phyloP scores from a whole-genome alignment of 129 eudicot genomes.

The Centella asiatica region DNA sequence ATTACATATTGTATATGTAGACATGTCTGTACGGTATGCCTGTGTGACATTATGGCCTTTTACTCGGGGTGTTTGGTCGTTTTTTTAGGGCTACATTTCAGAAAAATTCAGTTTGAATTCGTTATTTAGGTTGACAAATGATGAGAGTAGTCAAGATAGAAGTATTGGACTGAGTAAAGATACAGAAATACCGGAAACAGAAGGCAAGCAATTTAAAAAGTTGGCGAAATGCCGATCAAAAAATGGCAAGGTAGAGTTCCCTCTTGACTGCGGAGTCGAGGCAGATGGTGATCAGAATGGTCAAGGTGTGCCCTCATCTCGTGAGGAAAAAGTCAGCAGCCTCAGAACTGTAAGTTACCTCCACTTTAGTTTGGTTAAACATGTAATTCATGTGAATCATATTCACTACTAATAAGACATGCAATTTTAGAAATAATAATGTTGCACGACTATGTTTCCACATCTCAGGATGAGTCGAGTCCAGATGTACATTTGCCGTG shows the following conservation, averaged over 20 bases:
- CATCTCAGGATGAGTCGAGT: not conserved
- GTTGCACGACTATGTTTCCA: not conserved
- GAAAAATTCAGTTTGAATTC: not conserved
- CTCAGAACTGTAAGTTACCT: constrained; percentile 75
- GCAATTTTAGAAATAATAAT: no score
- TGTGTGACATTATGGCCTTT: no score
- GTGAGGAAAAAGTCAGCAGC: constrained; percentile 99
- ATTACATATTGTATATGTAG: no score
- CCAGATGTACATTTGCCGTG: not conserved
- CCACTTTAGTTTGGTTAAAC: not conserved
- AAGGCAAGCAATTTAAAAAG: constrained; percentile 53
- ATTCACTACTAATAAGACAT: no score
- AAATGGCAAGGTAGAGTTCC: constrained; percentile 51
- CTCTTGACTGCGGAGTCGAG: constrained; percentile 67
- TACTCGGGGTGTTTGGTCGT: no score
- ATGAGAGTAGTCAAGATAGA: constrained; percentile 46
- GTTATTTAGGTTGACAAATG: constrained; percentile 41
- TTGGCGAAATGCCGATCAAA: constrained; percentile 62
- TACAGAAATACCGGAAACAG: constrained; percentile 53
- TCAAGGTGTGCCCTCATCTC: constrained; percentile 65
- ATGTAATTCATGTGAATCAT: not conserved
- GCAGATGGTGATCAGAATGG: constrained; percentile 73
- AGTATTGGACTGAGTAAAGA: constrained; percentile 39
- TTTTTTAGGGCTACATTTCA: not conserved
- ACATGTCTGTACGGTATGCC: no score